Conservation (phyloP, 2,329 filamentous ascomycete genomes). For the Neoscytalidium dimidiatum region DNA sequence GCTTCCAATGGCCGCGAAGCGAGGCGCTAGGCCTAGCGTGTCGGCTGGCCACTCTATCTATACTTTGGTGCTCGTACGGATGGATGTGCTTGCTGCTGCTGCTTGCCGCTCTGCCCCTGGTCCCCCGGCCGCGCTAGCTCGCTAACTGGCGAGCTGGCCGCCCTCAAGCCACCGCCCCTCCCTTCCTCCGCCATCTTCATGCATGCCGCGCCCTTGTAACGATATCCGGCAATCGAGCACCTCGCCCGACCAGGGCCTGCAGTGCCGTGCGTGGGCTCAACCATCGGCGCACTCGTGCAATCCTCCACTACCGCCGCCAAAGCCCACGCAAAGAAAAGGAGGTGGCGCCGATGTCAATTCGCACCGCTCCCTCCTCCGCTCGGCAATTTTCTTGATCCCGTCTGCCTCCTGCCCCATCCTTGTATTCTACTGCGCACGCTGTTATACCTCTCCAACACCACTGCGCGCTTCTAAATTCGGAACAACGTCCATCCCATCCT, state of each 20-base stretch:
- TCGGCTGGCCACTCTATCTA: background rate
- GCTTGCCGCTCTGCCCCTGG: no score
- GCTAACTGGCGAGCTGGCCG: background rate
- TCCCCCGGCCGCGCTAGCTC: background rate
- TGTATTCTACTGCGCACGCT: background rate
- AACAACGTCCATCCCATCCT: background rate
- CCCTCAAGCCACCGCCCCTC: background rate
- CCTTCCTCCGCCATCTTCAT: background rate
- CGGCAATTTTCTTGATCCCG: background rate
- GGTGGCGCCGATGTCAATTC: background rate
- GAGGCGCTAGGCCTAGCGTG: constrained; percentile 1
- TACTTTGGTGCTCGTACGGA: no score
- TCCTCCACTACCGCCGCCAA: background rate
- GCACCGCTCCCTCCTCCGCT: background rate
- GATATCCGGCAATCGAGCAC: no score
- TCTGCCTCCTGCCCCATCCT: background rate
- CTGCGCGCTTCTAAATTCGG: constrained; percentile 6
- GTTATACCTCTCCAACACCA: background rate
- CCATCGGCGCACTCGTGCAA: no score
- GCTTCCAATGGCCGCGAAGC: background rate
- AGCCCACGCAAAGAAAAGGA: background rate
- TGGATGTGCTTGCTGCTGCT: no score
- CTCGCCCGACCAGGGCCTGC: no score
- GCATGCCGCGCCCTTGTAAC: background rate
- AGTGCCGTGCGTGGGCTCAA: no score